Evolutionary conservation across 169 alveolate species (phyloP), one percentile per base, ranked within the genome.

Genomic region (Babesia bigemina): DNA sequence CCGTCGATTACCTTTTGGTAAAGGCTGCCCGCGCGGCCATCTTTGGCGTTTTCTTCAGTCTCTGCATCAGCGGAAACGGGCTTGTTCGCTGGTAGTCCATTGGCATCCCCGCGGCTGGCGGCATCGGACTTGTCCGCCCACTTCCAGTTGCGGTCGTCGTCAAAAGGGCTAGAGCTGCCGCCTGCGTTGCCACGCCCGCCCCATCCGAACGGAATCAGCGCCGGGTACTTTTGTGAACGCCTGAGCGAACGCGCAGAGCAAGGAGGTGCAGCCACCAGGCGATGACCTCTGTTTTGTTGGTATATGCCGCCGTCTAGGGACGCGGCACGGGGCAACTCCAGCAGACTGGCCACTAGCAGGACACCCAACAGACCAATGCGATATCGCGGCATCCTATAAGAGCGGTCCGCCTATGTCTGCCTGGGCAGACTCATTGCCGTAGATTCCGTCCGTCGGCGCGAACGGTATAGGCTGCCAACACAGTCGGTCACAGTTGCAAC

Each of bases 191-290:
- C 65, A 47, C 53, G 56, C 19, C 76, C 66, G 13, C 78, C 72
- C 57, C 81, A 24, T 10, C 77, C 88, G 55, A 81, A 81, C 0
- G 88, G 88, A 14, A 81, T 60, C 33, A 75, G 78, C 14, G 84
- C 84, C 19, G 61, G n/a, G 21, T 61, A 53, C 70, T 26, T 50
- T 6, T 17, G 22, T 3, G 49, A 9, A 21, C 36, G 13, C 47
- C 42, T 33, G 2, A 52, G 65, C 19, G 39, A 52, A 8, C 66
- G 58, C 49, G 16, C 9, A 7, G 19, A 39, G 17, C 65, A 2
- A 16, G n/a, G 65, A 8, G 63, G 39, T 17, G 47, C 56, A 10
- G 58, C 28, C 63, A 55, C 22, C 63, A 28, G 42, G 17, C 8
- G 56, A 33, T 50, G 39, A 19, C 52, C 53, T 19, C 28, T 21